These are phyloP conservation scores for Blastobotrys mokoenaii DNA, from an alignment of 805 yeast genomes.

Conservation along the genomic window DNA sequence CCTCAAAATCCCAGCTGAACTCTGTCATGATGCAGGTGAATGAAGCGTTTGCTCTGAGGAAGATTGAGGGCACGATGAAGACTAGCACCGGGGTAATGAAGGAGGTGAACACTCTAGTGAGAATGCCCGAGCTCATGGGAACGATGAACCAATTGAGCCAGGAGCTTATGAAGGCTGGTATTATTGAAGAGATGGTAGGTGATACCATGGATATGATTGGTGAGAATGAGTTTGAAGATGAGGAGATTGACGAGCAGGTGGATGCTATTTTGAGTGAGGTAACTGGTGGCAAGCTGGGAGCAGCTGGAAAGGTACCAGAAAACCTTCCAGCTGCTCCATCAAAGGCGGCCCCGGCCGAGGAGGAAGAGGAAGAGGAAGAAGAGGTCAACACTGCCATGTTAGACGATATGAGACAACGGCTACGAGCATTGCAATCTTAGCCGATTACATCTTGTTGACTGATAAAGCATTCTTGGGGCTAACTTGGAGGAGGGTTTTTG, in stretches of 20 bases:
- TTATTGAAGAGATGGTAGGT: slow-evolving; percentile 91
- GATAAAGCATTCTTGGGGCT: too few relatives aligned
- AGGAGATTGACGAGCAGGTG: slow-evolving; percentile 30
- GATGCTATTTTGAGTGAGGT: slow-evolving; percentile 31
- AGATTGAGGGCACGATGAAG: slow-evolving; percentile 73
- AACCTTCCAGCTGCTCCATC: slow-evolving; percentile 21
- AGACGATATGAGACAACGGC: slow-evolving; percentile 80
- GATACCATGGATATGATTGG: slow-evolving; percentile 71
- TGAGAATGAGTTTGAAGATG: slow-evolving; percentile 40
- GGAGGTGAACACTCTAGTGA: slow-evolving; percentile 74
- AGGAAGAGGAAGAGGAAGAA: slow-evolving; percentile 31
- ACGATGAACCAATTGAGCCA: slow-evolving; percentile 81
- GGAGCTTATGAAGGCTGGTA: slow-evolving; percentile 60
- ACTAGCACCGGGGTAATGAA: slow-evolving; percentile 75
- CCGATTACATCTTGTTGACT: too few relatives aligned
- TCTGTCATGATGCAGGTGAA: slow-evolving; percentile 82
- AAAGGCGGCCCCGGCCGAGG: slow-evolving; percentile 16
- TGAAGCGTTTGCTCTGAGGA: slow-evolving; percentile 82
- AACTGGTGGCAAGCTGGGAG: slow-evolving; percentile 45
- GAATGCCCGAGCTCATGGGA: slow-evolving; percentile 67
- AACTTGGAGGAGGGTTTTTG: too few relatives aligned
- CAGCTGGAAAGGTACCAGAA: slow-evolving; percentile 42
- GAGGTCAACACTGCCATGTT: slow-evolving; percentile 67
- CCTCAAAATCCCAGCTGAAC: slow-evolving; percentile 78
- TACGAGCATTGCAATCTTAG: slow-evolving; percentile 69